These are phyloP conservation scores for Celoporthe dispersa DNA, from an alignment of 2,329 filamentous ascomycete genomes.

Conservation along the genomic window DNA sequence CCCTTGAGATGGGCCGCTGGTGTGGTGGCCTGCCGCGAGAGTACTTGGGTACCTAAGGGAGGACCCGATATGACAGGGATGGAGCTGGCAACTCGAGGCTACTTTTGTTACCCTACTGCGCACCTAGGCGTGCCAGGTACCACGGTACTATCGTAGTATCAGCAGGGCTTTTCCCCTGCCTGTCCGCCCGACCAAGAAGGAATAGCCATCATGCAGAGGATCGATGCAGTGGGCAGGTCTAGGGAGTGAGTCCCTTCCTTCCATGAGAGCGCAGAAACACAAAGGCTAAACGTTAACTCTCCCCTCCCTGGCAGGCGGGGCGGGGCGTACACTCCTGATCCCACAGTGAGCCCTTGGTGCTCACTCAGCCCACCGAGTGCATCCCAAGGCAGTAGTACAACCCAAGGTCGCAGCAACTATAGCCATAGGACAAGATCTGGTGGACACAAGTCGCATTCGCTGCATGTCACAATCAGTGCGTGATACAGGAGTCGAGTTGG, in stretches of 20 bases:
- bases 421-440: background rate
- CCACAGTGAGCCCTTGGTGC: background rate
- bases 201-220: background rate
- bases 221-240: background rate
- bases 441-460: background rate
- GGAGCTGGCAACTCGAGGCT: background rate
- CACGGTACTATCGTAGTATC: background rate
- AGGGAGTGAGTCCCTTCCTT: background rate
- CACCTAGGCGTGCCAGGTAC: background rate
- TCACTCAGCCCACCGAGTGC: background rate
- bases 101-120: too few species aligned
- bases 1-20: background rate
- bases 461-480: background rate
- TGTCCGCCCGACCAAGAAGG: background rate
- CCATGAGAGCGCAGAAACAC: background rate
- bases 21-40: background rate
- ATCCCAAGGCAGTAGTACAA: background rate
- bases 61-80: background rate
- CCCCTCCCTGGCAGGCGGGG: too few species aligned
- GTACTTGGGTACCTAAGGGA: background rate
- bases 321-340: background rate
- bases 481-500: background rate
- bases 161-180: background rate
- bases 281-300: background rate
- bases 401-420: background rate